Evolutionary conservation across 345 rosid species (phyloP).

Genomic region (Eucalyptus guilfoylei): DNA sequence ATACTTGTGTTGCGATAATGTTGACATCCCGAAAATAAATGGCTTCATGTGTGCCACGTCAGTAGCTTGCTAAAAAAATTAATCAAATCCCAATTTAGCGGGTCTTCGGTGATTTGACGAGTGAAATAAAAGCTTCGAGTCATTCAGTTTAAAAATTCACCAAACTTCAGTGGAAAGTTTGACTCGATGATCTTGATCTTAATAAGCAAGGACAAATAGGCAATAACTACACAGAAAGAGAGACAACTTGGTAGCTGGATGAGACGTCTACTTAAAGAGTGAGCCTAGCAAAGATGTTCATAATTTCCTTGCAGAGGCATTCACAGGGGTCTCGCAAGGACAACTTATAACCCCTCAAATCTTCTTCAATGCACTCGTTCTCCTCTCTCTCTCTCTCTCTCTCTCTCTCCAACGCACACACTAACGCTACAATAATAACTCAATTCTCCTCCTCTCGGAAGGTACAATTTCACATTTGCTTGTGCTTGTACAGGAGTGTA

Average conservation of each 20-base stretch:
- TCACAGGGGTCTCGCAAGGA: background rate
- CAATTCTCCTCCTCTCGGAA: background rate
- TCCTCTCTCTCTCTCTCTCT: background rate
- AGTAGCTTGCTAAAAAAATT: background rate
- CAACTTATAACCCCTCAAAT: background rate
- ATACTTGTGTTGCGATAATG: accelerated
- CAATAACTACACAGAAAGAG: background rate
- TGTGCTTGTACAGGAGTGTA: background rate
- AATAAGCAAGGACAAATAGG: background rate
- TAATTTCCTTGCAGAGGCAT: background rate
- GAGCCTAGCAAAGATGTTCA: background rate
- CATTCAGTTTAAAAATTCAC: background rate
- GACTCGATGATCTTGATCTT: background rate
- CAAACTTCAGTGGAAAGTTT: background rate
- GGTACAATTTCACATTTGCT: background rate
- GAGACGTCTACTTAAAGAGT: background rate
- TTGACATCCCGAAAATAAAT: accelerated
- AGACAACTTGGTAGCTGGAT: background rate
- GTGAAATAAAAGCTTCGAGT: background rate
- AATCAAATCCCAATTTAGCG: background rate
- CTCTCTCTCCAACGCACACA: background rate
- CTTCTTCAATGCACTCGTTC: background rate
- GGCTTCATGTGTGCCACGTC: background rate
- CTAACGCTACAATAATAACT: background rate
- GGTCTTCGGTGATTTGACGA: background rate